Conservation (phyloP, 2,329 filamentous ascomycete genomes). For the Paecilomyces variotii region DNA sequence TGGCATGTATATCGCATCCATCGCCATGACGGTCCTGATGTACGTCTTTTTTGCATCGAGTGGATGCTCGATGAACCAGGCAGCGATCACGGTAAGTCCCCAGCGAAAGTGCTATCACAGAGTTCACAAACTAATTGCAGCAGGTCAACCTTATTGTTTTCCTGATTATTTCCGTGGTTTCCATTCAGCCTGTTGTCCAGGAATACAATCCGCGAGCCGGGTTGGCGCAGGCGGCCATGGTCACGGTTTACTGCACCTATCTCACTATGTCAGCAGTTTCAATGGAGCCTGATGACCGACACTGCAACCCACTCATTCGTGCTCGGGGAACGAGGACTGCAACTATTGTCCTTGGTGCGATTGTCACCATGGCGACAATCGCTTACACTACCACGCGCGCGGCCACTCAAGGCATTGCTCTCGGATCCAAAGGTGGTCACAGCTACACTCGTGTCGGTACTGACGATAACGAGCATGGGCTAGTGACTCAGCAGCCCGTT, state of each 20-base stretch:
- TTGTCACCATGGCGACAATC: constrained; percentile 93
- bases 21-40: constrained; percentile 93
- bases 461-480: constrained; percentile 70
- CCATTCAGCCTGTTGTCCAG: constrained; percentile 83
- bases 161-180: constrained; percentile 70
- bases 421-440: constrained; percentile 44
- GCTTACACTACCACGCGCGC: constrained; percentile 96
- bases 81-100: constrained; percentile 66
- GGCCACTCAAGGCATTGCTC: constrained; percentile 69
- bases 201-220: constrained; percentile 89
- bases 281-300: constrained; percentile 92
- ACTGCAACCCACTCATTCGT: constrained; percentile 83
- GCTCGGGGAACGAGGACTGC: constrained; percentile 83
- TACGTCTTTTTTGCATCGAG: constrained; percentile 87
- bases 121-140: constrained; percentile 10
- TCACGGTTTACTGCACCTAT: constrained; percentile 96
- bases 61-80: constrained; percentile 90
- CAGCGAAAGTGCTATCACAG: constrained; percentile 1
- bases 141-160: constrained; percentile 78
- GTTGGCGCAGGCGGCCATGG: constrained; percentile 94
- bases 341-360: constrained; percentile 82
- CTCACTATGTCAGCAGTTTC: constrained; percentile 96
- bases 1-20: constrained; percentile 82
- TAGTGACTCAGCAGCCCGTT: constrained; percentile 78
- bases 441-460: constrained; percentile 54